Evolutionary conservation across 2,329 filamentous ascomycete species (phyloP), one percentile per base, ranked within the genome.

Genomic region (Pseudophaeomoniella oleicola): DNA sequence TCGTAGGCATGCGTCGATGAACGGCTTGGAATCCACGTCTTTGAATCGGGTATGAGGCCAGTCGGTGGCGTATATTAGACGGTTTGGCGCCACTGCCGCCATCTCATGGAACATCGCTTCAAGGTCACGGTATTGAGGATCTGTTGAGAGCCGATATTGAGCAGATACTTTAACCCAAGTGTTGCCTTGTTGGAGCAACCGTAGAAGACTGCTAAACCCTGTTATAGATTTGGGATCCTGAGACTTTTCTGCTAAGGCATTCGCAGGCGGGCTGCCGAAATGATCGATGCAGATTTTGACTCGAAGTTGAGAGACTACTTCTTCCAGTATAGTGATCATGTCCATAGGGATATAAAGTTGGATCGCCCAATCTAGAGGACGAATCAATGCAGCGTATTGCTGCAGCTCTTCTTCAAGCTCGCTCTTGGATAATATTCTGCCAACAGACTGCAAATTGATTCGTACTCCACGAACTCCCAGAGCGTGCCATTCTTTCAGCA

Each of bases 11-110:
- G 53, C 59, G 39, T 72, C 60, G 17, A 73, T 60, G 49, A 70
- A 77, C 0, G 66, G 66, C 33, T 50, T 57, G 15, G 75, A 69
- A 46, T 78, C 66, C 2, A 74, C 44, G 2, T 65, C 66, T 15
- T 74, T 67, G 40, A 70, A 77, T 10, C 73, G 59, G 3, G 75
- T 78, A 50, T 78, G 72, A 14, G 74, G 74, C 74, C 73, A 78
- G 46, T 78, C 73, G 0, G 70, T 73, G 1, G 71, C 72, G 50
- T 73, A 78, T 0, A 77, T 63, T 6, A 72, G 56, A 12, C 63
- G 56, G 15, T 60, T 51, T 2, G 58, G 58, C 9, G 60, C 64
- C 3, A 61, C 51, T 3, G 51, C 50, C 19, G 75, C 44, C 5
- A 76, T 51, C 44, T 74, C 66, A 11, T 50, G 54, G 5, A 62